Evolutionary conservation across 306 rosid species (phyloP), one percentile per base, ranked within the genome.

Genomic region (Fagus sylvatica): DNA sequence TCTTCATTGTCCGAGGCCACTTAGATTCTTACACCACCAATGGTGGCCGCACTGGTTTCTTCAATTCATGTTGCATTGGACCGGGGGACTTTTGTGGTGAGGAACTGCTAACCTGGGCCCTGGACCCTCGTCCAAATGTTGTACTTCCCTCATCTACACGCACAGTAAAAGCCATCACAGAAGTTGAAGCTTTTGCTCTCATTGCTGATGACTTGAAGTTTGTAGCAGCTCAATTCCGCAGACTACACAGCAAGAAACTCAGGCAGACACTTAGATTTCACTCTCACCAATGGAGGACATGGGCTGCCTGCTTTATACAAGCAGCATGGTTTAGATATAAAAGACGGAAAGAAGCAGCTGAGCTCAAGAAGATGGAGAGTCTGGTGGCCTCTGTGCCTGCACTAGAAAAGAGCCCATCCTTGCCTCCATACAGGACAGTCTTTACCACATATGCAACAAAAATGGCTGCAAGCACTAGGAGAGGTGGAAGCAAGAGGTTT

Each of bases 121-220:
- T 90, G 48, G 87, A 87, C 75, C 88, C 91, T 72, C 83, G 84
- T 37, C 89, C 86, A 3, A 78, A 69, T 6, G 74, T 49, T 6
- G 69, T 66, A 6, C 89, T 85, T 53, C 92, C 95, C 15, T 77
- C 85, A 0, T 86, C 95, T 13, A 88, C 88, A 5, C 84, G 90
- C 22, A 88, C 88, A 0, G 91, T 90, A 12, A 74, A 78, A 56
- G 89, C 92, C 36, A 80, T 86, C 37, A 85, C 84, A 0, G 83
- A 86, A 62, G 95, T 88, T 12, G 91, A 90, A 76, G 91, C 91
- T n/a, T 90, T 88, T 80, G 92, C 88, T 12, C 89, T 88, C 17
- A 81, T 57, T 22, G 87, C 89, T 2, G 85, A 76, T 61, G 91
- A 90, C 74, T 80, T 88, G 57, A 87, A 79, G 17, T 87, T 78